Evolutionary conservation across 139 green algal species (phyloP).

Genomic region (Micractinium conductrix): DNA sequence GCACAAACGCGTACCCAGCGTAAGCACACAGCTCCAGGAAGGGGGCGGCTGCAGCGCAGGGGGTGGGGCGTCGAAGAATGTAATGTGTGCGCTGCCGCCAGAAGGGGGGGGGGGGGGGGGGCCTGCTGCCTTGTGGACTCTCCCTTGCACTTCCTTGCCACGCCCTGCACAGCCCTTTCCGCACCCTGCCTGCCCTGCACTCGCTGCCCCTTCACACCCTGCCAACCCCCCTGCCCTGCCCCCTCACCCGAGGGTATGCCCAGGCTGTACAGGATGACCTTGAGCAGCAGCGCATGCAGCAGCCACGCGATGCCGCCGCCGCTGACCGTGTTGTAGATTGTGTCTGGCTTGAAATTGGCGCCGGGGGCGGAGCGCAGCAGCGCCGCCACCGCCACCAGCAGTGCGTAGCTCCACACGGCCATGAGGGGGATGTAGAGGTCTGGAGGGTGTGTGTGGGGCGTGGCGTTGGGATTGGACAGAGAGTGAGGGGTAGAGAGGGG

Average conservation of each 20-base stretch:
- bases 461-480: no score
- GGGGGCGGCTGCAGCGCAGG: constrained; percentile 62
- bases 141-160: not conserved
- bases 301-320: constrained; percentile 66
- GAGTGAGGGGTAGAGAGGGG: not conserved
- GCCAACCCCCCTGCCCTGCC: no score
- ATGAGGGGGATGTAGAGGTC: constrained; percentile 97
- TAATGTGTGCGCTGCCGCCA: not conserved
- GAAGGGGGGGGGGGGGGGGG: not conserved
- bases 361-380: constrained; percentile 23
- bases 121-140: not conserved
- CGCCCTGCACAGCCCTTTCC: not conserved
- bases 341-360: constrained; percentile 70
- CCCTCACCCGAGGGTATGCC: constrained; percentile 46
- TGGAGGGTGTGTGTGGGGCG: no score
- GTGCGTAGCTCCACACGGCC: constrained; percentile 83
- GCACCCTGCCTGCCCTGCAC: not conserved
- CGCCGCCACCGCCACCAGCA: constrained; percentile 66
- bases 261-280: constrained; percentile 71
- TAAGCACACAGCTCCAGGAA: constrained; percentile 89
- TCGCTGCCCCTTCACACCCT: not conserved
- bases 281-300: constrained; percentile 72
- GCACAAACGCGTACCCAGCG: constrained; percentile 84
- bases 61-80: no score
- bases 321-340: constrained; percentile 66